A percentile compares a stretch with the other conserved stretches of the same genome.
These are phyloP conservation scores for Eragrostis curvula DNA, from an alignment of 176 grass and related monocot species.

Conservation along the genomic window DNA sequence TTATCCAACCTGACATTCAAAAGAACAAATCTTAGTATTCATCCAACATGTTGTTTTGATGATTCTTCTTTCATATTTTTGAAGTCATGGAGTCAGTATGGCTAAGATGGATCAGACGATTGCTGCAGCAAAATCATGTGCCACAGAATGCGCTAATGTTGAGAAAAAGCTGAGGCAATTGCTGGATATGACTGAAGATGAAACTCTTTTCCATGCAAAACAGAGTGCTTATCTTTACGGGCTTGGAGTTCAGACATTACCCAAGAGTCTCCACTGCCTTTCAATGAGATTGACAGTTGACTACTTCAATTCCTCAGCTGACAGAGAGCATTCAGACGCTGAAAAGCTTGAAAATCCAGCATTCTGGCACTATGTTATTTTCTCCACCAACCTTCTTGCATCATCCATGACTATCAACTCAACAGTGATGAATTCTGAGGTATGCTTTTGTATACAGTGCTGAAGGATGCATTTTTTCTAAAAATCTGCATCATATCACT, in stretches of 20 bases:
- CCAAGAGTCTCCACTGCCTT: slow-evolving; percentile 77
- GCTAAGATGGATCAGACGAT: slow-evolving; percentile 65
- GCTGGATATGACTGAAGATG: slow-evolving; percentile 76
- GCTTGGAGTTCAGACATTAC: slow-evolving; percentile 65
- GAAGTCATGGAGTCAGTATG: slow-evolving; percentile 59
- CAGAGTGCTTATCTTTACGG: slow-evolving; percentile 71
- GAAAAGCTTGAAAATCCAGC: slow-evolving; percentile 58
- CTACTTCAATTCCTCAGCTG: slow-evolving; percentile 58
- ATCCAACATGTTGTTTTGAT: neutral
- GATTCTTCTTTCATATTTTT: slow-evolving; percentile 33
- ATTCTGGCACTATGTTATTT: slow-evolving; percentile 66
- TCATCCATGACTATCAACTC: slow-evolving; percentile 81
- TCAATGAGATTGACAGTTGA: slow-evolving; percentile 75
- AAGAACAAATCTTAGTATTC: slow-evolving; percentile 18
- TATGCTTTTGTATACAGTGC: slow-evolving; percentile 31
- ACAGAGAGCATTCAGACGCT: slow-evolving; percentile 35
- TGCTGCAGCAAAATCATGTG: slow-evolving; percentile 65
- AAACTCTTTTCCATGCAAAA: slow-evolving; percentile 79
- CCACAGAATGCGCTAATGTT: slow-evolving; percentile 63
- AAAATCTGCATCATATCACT: slow-evolving; percentile 41
- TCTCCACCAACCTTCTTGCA: slow-evolving; percentile 71
- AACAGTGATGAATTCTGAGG: slow-evolving; percentile 72
- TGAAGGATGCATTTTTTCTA: slow-evolving; percentile 10
- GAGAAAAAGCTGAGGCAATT: slow-evolving; percentile 78
- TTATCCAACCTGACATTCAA: neutral